Base-by-base conservation (phyloP, 352 stramenopile species). In the Globisporangium polare region DNA sequence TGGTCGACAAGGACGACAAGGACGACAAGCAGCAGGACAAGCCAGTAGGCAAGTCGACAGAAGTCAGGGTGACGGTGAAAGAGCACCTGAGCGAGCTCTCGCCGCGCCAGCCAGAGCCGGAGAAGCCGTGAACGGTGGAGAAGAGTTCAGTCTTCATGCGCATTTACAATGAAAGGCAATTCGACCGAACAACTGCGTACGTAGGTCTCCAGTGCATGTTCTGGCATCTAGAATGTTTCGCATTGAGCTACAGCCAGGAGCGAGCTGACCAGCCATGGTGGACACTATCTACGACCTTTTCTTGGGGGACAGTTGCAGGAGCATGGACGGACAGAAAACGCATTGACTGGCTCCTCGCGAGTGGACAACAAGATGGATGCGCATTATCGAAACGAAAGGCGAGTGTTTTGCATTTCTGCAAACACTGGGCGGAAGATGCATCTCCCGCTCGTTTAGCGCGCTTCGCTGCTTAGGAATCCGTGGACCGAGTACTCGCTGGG, bases 101-200 rank as follows among this genome's bases (percentile, higher is more conserved):
- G 26, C 39, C 39, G n/a, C 53, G 53, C 26, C 39, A 60, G 29
- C 18, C 37, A 24, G 53, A 60, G 24, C 39, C 39, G 41, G 56
- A 60, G 31, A 33, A 56, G 29, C 31, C 29, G 31, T 45, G 41
- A 47, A 10, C 18, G n/a, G n/a, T n/a, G n/a, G n/a, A n/a, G n/a
- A n/a, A n/a, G n/a, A n/a, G n/a, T n/a, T n/a, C n/a, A n/a, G n/a
- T n/a, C n/a, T n/a, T n/a, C n/a, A n/a, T n/a, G n/a, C n/a, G n/a
- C n/a, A n/a, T n/a, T n/a, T n/a, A n/a, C n/a, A n/a, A n/a, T n/a
- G n/a, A n/a, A n/a, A n/a, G n/a, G n/a, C n/a, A n/a, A n/a, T n/a
- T n/a, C n/a, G n/a, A n/a, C n/a, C n/a, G n/a, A n/a, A n/a, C n/a
- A n/a, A n/a, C n/a, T n/a, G n/a, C n/a, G n/a, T n/a, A n/a, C n/a